Evolutionary conservation across 331 rosid species (phyloP), one percentile per base, ranked within the genome.

Genomic region (Ulmus americana): DNA sequence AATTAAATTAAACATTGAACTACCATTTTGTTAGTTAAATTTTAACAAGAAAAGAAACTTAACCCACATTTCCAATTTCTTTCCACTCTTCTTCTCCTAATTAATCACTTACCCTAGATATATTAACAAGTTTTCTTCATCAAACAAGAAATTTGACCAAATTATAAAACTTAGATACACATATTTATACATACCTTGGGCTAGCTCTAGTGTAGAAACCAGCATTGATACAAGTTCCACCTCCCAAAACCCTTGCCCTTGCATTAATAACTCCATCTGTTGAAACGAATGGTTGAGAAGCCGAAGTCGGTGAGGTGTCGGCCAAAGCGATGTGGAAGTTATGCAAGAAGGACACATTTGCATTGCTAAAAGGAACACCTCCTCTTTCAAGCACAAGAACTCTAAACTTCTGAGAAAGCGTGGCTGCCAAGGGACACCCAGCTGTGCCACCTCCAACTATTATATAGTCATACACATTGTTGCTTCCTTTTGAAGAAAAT

Each of bases 161-260:
- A 46, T 6, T n/a, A 46, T 46, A 20, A 53, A 53, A 10, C 6
- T 5, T 12, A 16, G 12, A 3, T 11, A 13, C 45, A 38, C 63
- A 58, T 12, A 35, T 4, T 28, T 28, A 28, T 39, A 64, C 41
- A 6, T 80, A 87, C 98, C 95, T 77, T 56, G 84, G 0, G 71
- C 75, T 79, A 54, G 98, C 98, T 79, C 98, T 80, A 12, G 95
- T 87, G 73, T 94, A 94, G 86, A 94, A 94, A 54, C 98, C 98
- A 61, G 98, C 98, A 79, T 94, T 94, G 80, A 94, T 94, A 77
- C 81, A 45, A 67, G 73, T 78, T 1, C 91, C 98, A 60, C 98
- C 98, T 22, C 98, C 98, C 60, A 94, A 69, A 40, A 94, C 84
- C 71, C 97, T 87, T 16, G 77, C 97, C 51, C 98, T 80, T 6